A percentile compares a stretch with the other conserved stretches of the same genome.
These are phyloP conservation scores for Cairneyella variabilis DNA, from an alignment of 495 filamentous ascomycete species.

Conservation along the genomic window DNA sequence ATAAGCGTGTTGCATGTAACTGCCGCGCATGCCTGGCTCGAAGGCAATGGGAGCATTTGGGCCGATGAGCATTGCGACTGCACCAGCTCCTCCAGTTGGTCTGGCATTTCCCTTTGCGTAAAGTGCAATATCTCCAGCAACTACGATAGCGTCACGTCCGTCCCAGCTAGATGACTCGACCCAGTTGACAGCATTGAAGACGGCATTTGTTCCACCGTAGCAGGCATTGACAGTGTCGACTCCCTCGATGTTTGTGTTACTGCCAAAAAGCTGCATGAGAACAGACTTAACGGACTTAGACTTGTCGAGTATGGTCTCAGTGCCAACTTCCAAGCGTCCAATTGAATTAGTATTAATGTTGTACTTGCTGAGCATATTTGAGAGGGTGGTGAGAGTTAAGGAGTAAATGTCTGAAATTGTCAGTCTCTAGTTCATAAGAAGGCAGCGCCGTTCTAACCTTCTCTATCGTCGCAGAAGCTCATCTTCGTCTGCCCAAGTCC, in stretches of 20 bases:
- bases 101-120: conserved; percentile 96
- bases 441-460: conserved; percentile 64
- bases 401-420: conserved; percentile 87
- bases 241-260: conserved; percentile 90
- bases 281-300: conserved; percentile 99
- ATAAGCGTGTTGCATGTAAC: conserved; percentile 92
- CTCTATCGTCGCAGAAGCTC: conserved; percentile 98
- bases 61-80: conserved; percentile 90
- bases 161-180: conserved; percentile 98
- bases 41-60: conserved; percentile 88
- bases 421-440: conserved; percentile 13
- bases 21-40: conserved; percentile 87
- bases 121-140: conserved; percentile 95
- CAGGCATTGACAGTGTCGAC: conserved; percentile 96
- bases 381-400: conserved; percentile 81
- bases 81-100: conserved; percentile 93
- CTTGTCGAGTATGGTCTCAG: conserved; percentile 98
- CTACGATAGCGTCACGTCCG: conserved; percentile 87
- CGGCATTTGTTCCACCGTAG: conserved; percentile 96
- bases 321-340: conserved; percentile 94
- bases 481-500: conserved; percentile 99
- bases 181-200: conserved; percentile 98
- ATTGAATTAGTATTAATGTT: conserved; percentile 85
- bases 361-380: conserved; percentile 89
- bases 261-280: conserved; percentile 92